Evolutionary conservation across 139 green algal species (phyloP), one percentile per base, ranked within the genome.

Genomic region (Medakamo hakoo): DNA sequence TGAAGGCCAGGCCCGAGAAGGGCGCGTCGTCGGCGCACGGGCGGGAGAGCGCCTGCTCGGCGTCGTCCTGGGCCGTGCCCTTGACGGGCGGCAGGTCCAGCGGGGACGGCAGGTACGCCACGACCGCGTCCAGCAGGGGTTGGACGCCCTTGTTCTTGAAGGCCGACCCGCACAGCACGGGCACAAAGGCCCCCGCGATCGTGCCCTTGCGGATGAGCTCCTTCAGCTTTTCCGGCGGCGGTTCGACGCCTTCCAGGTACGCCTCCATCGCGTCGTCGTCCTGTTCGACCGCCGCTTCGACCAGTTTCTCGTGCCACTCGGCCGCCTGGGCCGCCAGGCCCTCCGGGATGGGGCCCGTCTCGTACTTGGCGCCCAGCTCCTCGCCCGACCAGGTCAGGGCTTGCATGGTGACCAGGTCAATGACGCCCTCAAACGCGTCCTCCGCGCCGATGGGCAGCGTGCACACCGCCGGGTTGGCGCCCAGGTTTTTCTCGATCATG

Each of bases 91-190:
- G 71, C 27, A 89, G 59, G 57, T 98, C 92, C 30, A 86, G 72
- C n/a, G 93, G 93, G 3, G 86, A 86, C 64, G 93, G 93, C 67
- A 99, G 85, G 81, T 94, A 99, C 61, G 82, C 73, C 23, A 95
- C 72, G 25, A 98, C 92, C 4, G 88, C 88, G 70, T 99, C 93
- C 68, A 99, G 81, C 80, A 99, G 82, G 1, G 93, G 84, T 83
- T 98, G 93, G 70, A 99, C 93, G 40, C 93, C 93, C 86, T 98
- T 99, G 88, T 99, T 99, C 86, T 98, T 98, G 87, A 98, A 99
- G 29, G 93, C 93, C 2, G 86, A 87, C 55, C 93, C 93, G 72
- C 91, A 98, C 30, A 87, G 57, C 67, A 99, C 82, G 32, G 93
- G 93, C 65, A 95, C 86, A 74, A 99, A 97, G 3, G 25, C 28